phyloP scores from a whole-genome alignment of 805 yeast species.

The Jamesozyma gamospora region DNA sequence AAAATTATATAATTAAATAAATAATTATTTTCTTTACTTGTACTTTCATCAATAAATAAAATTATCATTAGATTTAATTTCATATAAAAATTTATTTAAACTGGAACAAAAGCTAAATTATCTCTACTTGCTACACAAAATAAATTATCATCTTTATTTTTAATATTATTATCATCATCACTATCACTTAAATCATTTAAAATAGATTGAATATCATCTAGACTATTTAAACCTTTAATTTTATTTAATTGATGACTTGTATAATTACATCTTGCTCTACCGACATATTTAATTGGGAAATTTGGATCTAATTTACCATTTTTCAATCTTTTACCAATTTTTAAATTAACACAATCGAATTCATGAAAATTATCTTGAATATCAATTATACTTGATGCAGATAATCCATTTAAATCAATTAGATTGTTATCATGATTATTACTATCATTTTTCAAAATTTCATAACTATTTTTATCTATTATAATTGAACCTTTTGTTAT shows the following conservation, averaged over 20 bases:
- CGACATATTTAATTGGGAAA: conserved; percentile 48
- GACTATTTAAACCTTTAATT: conserved; percentile 78
- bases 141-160: not conserved
- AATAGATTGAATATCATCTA: conserved; percentile 56
- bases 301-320: conserved; percentile 33
- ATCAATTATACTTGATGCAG: conserved; percentile 81
- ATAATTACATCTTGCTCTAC: conserved; percentile 88
- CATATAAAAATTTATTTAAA: no score
- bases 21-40: no score
- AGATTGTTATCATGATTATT: conserved; percentile 6
- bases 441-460: conserved; percentile 44
- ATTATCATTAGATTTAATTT: no score
- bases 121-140: conserved; percentile 61
- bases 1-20: no score
- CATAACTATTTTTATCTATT: conserved; percentile 83
- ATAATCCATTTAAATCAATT: conserved; percentile 28
- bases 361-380: conserved; percentile 80
- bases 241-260: conserved; percentile 64
- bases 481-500: conserved; percentile 69
- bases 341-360: conserved; percentile 75
- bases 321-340: conserved; percentile 37
- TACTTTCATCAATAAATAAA: no score
- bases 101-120: conserved; percentile 68
- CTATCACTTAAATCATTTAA: conserved; percentile 46
- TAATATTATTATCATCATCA: not conserved